Conservation (phyloP, 257 asterid species). For the Solanum lycopersicoides region DNA sequence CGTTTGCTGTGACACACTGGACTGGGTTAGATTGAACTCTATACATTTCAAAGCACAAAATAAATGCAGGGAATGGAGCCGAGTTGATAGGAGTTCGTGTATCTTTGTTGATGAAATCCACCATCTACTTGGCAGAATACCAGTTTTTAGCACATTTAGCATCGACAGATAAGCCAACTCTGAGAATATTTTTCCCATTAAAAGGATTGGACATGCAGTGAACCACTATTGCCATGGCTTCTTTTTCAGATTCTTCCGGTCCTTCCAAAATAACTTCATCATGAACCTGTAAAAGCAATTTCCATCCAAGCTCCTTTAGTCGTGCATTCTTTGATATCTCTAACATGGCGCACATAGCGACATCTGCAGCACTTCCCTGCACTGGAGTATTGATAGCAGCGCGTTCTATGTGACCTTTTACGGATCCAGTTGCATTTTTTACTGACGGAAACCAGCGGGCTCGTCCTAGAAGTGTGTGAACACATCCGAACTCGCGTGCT, state of each 20-base stretch:
- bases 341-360: constrained; percentile 97
- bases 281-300: constrained; percentile 57
- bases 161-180: constrained; percentile 82
- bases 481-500: constrained; percentile 41
- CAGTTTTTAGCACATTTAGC: constrained; percentile 90
- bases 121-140: constrained; percentile 80
- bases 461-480: constrained; percentile 80
- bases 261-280: constrained; percentile 58
- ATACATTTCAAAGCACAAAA: not conserved
- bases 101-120: not conserved
- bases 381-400: constrained; percentile 99
- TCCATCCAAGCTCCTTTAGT: constrained; percentile 79
- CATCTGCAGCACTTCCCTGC: constrained; percentile 99
- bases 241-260: constrained; percentile 73
- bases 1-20: not conserved
- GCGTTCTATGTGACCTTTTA: constrained; percentile 75
- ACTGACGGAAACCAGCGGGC: constrained; percentile 84
- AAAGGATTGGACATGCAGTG: constrained; percentile 89
- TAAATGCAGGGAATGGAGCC: not conserved
- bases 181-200: constrained; percentile 62
- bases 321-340: constrained; percentile 61
- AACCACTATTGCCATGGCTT: constrained; percentile 78
- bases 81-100: not conserved
- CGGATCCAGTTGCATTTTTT: constrained; percentile 37
- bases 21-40: not conserved